Evolutionary conservation across 352 stramenopile species (phyloP).

Genomic region (Phytophthora syringae): DNA sequence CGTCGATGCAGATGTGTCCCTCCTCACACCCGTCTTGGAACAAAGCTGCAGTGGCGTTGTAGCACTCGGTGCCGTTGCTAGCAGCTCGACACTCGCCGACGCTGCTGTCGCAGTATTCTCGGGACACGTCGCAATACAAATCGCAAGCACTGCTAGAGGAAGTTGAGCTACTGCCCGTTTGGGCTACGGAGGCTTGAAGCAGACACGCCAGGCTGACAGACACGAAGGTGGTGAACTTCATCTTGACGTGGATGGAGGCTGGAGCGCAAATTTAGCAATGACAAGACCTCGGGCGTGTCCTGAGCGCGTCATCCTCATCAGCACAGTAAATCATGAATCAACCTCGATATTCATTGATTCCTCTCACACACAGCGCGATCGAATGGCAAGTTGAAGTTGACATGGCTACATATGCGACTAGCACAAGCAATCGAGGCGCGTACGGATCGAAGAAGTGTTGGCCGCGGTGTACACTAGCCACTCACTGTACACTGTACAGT

Average conservation of each 20-base stretch:
- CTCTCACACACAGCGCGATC: background rate
- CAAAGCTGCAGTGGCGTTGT: slow-evolving; percentile 34
- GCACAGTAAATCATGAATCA: background rate
- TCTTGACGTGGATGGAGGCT: slow-evolving; percentile 1
- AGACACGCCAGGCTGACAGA: background rate
- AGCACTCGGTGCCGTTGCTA: slow-evolving; percentile 29
- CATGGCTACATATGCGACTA: background rate
- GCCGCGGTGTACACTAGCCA: no score
- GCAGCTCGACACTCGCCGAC: slow-evolving; percentile 29
- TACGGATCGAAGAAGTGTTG: slow-evolving; percentile 38
- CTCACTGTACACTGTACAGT: slow-evolving; percentile 28
- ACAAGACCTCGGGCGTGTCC: background rate
- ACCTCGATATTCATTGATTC: slow-evolving; percentile 6
- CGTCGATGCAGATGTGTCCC: slow-evolving; percentile 34
- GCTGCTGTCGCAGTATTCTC: slow-evolving; percentile 42
- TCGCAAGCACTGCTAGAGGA: background rate
- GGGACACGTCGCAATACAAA: background rate
- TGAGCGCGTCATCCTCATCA: slow-evolving; percentile 8
- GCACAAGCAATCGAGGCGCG: no score
- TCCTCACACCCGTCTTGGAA: slow-evolving; percentile 40
- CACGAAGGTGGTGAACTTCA: background rate
- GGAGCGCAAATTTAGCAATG: slow-evolving; percentile 1
- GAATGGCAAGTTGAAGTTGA: background rate
- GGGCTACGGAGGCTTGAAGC: background rate
- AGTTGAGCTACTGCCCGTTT: background rate